A percentile compares a stretch with the other conserved stretches of the same genome.
Evolutionary conservation across 108 stramenopile genomes (phyloP).

Genomic region (Pseudonitzschia delicatissima): DNA sequence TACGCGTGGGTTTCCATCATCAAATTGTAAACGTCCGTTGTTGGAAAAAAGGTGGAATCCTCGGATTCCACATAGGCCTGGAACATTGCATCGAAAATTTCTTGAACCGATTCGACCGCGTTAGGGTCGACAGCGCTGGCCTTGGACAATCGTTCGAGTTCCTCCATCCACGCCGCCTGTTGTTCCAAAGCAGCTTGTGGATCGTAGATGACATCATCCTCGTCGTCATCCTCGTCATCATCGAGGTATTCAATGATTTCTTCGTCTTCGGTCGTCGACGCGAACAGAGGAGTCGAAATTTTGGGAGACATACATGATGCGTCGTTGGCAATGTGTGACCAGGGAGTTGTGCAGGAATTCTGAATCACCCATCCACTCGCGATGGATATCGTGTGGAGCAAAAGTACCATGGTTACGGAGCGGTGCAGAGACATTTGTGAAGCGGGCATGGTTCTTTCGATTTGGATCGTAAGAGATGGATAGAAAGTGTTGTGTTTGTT

Average conservation of each 20-base stretch:
- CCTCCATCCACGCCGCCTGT: slow-evolving; percentile 26
- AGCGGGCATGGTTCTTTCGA: neutral
- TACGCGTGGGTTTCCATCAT: slow-evolving; percentile 39
- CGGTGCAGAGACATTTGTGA: neutral
- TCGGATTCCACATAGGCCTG: slow-evolving; percentile 28
- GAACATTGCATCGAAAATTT: slow-evolving; percentile 43
- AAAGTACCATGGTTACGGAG: neutral
- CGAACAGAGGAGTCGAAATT: neutral
- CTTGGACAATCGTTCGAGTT: slow-evolving; percentile 11
- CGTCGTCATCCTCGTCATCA: slow-evolving; percentile 19
- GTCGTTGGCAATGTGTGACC: no score
- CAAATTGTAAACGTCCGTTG: slow-evolving; percentile 35
- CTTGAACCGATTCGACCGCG: slow-evolving; percentile 29
- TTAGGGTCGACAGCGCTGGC: slow-evolving; percentile 7
- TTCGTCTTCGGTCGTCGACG: neutral
- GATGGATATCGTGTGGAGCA: neutral
- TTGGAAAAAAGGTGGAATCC: slow-evolving; percentile 24
- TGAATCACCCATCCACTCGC: neutral
- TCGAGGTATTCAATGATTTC: slow-evolving; percentile 5
- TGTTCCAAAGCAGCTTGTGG: slow-evolving; percentile 13
- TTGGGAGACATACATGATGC: no score
- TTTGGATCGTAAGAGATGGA: no score
- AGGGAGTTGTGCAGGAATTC: no score
- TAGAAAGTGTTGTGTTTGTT: no score
- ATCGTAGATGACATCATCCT: neutral